Conservation (phyloP, 1,139 yeast species). For the Casaregolazyma suthepensis region DNA sequence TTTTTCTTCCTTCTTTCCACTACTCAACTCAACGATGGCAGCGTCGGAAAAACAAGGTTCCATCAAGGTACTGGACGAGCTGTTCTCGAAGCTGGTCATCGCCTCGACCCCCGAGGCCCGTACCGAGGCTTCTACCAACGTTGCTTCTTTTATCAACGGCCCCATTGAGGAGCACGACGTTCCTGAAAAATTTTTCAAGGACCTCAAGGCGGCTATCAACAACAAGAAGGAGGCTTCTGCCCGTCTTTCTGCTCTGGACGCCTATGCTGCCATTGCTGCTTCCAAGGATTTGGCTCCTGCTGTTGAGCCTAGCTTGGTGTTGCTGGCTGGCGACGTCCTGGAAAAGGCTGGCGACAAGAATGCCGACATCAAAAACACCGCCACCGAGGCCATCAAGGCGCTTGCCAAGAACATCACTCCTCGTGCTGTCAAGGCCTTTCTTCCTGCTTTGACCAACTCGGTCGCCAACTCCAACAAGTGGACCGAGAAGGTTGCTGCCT, state of each 20-base stretch:
- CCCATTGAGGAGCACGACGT: constrained; percentile 98
- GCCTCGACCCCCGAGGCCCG: constrained; percentile 73
- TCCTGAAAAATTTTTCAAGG: constrained; percentile 79
- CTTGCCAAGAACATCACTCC: constrained; percentile 84
- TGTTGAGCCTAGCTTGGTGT: constrained; percentile 91
- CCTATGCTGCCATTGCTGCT: constrained; percentile 79
- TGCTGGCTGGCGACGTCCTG: constrained; percentile 61
- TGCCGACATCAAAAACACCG: constrained; percentile 63
- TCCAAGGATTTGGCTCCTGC: constrained; percentile 76
- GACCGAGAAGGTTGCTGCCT: constrained; percentile 95
- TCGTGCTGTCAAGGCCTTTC: constrained; percentile 81
- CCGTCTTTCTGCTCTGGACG: constrained; percentile 74
- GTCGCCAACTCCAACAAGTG: constrained; percentile 80
- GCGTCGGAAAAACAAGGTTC: constrained; percentile 20
- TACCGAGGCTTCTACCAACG: constrained; percentile 81
- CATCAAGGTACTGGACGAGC: constrained; percentile 77
- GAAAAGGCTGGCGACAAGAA: constrained; percentile 88
- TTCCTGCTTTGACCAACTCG: constrained; percentile 71
- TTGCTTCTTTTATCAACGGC: constrained; percentile 91
- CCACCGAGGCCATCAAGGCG: constrained; percentile 67
- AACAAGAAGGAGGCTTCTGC: constrained; percentile 67
- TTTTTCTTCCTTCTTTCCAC: constrained; percentile 1
- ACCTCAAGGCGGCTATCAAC: constrained; percentile 68
- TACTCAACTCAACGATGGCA: constrained; percentile 14
- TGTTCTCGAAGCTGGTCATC: constrained; percentile 85